These are phyloP conservation scores for Flaveria sonorensis DNA, from an alignment of 129 eudicot species.

Conservation along the genomic window DNA sequence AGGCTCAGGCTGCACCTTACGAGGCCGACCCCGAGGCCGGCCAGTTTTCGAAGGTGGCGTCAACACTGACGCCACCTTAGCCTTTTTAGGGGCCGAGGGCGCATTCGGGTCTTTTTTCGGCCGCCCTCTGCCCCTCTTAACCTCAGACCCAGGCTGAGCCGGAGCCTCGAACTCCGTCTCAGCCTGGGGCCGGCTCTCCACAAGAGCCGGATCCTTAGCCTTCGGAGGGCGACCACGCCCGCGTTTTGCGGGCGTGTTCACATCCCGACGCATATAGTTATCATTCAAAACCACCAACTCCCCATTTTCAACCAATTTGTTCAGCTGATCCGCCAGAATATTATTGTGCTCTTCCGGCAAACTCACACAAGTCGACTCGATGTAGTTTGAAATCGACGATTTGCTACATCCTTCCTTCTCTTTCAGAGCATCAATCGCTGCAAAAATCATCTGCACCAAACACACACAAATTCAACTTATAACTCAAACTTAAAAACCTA, in stretches of 20 bases:
- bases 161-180: neutral
- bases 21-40: constrained; percentile 68
- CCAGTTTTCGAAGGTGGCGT: constrained; percentile 55
- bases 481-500: neutral
- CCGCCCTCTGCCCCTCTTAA: constrained; percentile 63
- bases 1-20: constrained; percentile 53
- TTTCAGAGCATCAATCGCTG: constrained; percentile 62
- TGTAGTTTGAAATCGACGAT: constrained; percentile 60
- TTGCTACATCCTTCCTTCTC: constrained; percentile 54
- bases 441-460: constrained; percentile 61
- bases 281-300: constrained; percentile 58
- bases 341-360: constrained; percentile 54
- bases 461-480: neutral
- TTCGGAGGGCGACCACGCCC: constrained; percentile 96
- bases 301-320: constrained; percentile 52
- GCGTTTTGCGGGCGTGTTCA: constrained; percentile 43
- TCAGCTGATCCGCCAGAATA: constrained; percentile 45
- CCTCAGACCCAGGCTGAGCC: constrained; percentile 27
- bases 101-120: constrained; percentile 76
- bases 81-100: constrained; percentile 54
- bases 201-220: constrained; percentile 45
- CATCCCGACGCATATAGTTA: constrained; percentile 56
- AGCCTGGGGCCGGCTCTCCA: neutral
- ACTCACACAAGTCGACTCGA: constrained; percentile 59
- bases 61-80: constrained; percentile 34